These are phyloP conservation scores for Pittosporum tobira DNA, from an alignment of 129 eudicot genomes.

Conservation along the genomic window DNA sequence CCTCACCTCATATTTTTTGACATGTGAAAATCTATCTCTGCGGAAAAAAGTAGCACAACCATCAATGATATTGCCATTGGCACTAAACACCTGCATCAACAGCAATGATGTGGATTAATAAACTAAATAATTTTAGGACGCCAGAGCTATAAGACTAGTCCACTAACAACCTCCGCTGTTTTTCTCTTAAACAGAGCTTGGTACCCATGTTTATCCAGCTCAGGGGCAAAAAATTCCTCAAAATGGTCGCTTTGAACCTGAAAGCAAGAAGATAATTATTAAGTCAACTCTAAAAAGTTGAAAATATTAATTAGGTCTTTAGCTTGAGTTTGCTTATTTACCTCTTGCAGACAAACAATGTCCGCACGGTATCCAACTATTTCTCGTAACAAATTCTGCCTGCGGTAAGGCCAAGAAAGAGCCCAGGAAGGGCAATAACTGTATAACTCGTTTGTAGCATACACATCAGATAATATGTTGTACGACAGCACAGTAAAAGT, in stretches of 20 bases:
- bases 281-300: too few relatives aligned
- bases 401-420: slow-evolving; percentile 88
- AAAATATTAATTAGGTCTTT: background rate
- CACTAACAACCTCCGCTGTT: slow-evolving; percentile 60
- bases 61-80: slow-evolving; percentile 50
- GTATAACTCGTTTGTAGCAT: slow-evolving; percentile 67
- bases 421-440: slow-evolving; percentile 98
- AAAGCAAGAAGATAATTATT: slow-evolving; percentile 19
- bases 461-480: slow-evolving; percentile 64
- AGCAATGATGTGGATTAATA: background rate
- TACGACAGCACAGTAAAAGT: slow-evolving; percentile 77
- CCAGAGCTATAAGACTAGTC: background rate
- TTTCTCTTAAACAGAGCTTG: slow-evolving; percentile 79
- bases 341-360: slow-evolving; percentile 98
- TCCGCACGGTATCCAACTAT: slow-evolving; percentile 93
- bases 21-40: slow-evolving; percentile 92
- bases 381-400: slow-evolving; percentile 84
- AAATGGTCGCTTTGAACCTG: slow-evolving; percentile 93
- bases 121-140: background rate
- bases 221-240: slow-evolving; percentile 88
- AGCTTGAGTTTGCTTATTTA: slow-evolving; percentile 11
- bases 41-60: slow-evolving; percentile 97
- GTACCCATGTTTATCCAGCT: slow-evolving; percentile 95
- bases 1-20: slow-evolving; percentile 82
- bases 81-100: slow-evolving; percentile 51